Conservation (phyloP, 2,329 filamentous ascomycete species). For the Blastomyces emzantsi region DNA sequence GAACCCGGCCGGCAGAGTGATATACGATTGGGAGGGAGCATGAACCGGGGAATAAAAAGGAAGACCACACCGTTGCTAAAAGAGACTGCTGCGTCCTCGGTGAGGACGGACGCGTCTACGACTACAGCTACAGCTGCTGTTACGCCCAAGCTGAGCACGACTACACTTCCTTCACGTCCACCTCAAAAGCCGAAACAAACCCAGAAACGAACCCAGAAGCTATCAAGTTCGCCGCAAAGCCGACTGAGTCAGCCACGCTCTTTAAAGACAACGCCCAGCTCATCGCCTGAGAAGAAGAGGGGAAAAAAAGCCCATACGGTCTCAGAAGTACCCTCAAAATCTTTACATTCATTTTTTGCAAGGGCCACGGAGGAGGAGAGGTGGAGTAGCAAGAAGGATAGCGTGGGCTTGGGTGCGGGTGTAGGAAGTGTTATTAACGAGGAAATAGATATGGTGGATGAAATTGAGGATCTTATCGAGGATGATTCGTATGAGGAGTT, state of each 20-base stretch:
- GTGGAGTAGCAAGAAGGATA: constrained; percentile 22
- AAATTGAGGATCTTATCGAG: constrained; percentile 33
- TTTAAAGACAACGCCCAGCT: constrained; percentile 17
- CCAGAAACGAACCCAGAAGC: background rate
- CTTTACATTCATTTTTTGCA: constrained; percentile 36
- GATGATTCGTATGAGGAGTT: constrained; percentile 33
- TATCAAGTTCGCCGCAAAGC: background rate
- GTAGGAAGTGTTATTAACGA: constrained; percentile 11
- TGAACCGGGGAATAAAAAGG: background rate
- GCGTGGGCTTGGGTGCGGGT: no score
- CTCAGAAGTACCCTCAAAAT: constrained; percentile 23
- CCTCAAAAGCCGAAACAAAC: background rate
- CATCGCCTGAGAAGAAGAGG: constrained; percentile 27
- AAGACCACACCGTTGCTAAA: background rate
- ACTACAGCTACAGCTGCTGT: background rate
- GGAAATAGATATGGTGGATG: constrained; percentile 20
- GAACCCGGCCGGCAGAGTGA: background rate
- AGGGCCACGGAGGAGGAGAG: constrained; percentile 33
- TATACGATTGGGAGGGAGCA: background rate
- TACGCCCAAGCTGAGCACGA: background rate
- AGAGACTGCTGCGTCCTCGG: background rate
- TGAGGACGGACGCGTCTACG: background rate
- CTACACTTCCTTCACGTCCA: background rate
- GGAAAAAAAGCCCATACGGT: constrained; percentile 12
- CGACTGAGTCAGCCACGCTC: constrained; percentile 4